Evolutionary conservation across 2,329 filamentous ascomycete genomes (phyloP).

Genomic region (Juglanconis oblonga): DNA sequence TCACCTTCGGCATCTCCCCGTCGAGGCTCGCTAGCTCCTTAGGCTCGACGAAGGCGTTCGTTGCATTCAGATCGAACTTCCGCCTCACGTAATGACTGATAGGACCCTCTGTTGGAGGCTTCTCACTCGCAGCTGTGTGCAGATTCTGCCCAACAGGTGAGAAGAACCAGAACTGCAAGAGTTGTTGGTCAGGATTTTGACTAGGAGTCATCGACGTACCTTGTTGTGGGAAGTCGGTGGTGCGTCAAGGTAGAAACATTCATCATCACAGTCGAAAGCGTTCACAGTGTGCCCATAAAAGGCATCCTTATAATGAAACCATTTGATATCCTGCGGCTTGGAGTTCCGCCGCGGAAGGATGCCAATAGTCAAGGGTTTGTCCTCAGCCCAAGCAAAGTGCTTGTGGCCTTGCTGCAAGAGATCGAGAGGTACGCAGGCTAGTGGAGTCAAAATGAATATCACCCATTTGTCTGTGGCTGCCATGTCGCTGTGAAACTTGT

Average conservation of each 20-base stretch:
- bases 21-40: conserved; percentile 5
- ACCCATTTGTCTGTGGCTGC: conserved; percentile 3
- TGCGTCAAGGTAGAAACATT: conserved; percentile 5
- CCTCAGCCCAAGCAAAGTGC: conserved; percentile 11
- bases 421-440: conserved; percentile 1
- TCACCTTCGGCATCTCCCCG: conserved; percentile 11
- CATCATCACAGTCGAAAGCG: conserved; percentile 8
- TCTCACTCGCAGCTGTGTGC: conserved; percentile 9
- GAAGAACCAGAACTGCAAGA: conserved; percentile 11
- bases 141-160: conserved; percentile 4
- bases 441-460: conserved; percentile 8
- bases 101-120: background rate
- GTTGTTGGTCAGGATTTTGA: background rate
- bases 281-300: conserved; percentile 11
- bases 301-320: conserved; percentile 8
- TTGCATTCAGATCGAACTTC: conserved; percentile 7
- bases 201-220: background rate
- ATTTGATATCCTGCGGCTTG: conserved; percentile 6
- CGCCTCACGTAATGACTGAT: conserved; percentile 11
- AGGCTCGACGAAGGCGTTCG: background rate
- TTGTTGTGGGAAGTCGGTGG: conserved; percentile 10
- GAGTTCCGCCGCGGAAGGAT: conserved; percentile 4
- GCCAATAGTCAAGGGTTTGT: conserved; percentile 9
- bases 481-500: background rate
- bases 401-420: conserved; percentile 9